Evolutionary conservation across 805 yeast genomes (phyloP), one percentile per base, ranked within the genome.

Genomic region (Metschnikowia peoriensis): DNA sequence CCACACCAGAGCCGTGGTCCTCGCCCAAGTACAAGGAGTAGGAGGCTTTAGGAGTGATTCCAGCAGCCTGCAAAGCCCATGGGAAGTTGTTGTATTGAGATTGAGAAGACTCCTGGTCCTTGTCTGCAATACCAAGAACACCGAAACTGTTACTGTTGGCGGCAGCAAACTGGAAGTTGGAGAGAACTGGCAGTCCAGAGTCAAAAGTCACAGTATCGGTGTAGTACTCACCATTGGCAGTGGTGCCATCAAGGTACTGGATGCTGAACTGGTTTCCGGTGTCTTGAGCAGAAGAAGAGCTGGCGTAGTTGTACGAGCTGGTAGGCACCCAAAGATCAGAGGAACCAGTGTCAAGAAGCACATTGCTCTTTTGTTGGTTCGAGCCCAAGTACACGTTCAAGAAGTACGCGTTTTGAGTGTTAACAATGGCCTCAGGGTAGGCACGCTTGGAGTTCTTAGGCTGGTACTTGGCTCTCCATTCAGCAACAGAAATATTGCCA

Each of bases 21-120:
- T 70, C 66, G 58, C 83, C 79, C 65, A 88, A 73, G 61, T 72
- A 86, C 51, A 88, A 69, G 0, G 92, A 86, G 64, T 85, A 88
- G 0, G 80, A 80, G 41, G 75, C 74, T 46, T 78, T 76, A 42
- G 76, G 61, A 51, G 83, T 86, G 41, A 80, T 59, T 0, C 91
- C 92, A 48, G 80, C 79, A 35, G 71, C 62, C 47, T 76, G 83
- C 72, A 89, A 67, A 54, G 78, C 78, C 54, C 75, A 57, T 0
- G 96, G 96, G 52, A 89, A 70, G 66, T 89, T 89, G 48, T 49
- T 32, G 48, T 49, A 44, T 15, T 38, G 10, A 38, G 22, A 29
- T 11, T 15, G 28, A 10, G 51, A 28, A 9, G 56, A 47, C 44
- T 49, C 55, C 38, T 42, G 47, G 50, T 52, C 47, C 41, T 41